A percentile compares a stretch with the other conserved stretches of the same genome.
Conservation (phyloP, 371 early-diverging fungal genomes). For the Quaeritorhiza haematococci region DNA sequence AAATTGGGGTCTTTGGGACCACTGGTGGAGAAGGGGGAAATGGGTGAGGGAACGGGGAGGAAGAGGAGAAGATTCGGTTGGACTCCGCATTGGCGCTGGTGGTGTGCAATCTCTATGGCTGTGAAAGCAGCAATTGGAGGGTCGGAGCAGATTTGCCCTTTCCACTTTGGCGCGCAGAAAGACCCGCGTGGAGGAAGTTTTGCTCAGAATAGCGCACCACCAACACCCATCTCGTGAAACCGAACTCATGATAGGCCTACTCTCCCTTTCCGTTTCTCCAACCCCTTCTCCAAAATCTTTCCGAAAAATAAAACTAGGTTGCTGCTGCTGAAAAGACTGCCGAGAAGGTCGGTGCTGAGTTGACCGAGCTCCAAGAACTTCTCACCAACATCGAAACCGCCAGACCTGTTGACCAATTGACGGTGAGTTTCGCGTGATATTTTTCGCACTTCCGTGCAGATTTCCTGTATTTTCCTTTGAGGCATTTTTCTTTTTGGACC, state of each 20-base stretch:
- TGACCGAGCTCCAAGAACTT: slow-evolving; percentile 83
- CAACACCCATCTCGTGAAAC: background rate
- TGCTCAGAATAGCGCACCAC: background rate
- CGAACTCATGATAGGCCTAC: background rate
- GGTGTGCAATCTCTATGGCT: too few species aligned
- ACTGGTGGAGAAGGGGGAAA: background rate
- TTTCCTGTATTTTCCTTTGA: background rate
- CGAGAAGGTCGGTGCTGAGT: slow-evolving; percentile 76
- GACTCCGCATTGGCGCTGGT: too few species aligned
- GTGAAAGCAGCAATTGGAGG: too few species aligned
- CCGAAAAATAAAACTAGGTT: slow-evolving; percentile 55
- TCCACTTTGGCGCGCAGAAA: too few species aligned
- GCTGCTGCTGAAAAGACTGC: slow-evolving; percentile 81
- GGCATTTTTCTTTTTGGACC: background rate
- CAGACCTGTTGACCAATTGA: slow-evolving; percentile 89
- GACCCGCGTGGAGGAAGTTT: background rate
- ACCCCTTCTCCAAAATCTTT: background rate
- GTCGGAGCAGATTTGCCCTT: too few species aligned
- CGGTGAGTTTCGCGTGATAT: slow-evolving; percentile 51
- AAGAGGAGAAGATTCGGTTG: too few species aligned
- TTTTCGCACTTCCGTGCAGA: slow-evolving; percentile 8
- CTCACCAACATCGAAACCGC: slow-evolving; percentile 89
- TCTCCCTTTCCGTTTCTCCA: too few species aligned
- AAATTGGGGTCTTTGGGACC: background rate
- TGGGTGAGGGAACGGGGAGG: too few species aligned